Conservation (phyloP, 345 rosid species). For the Citrus inodora region DNA sequence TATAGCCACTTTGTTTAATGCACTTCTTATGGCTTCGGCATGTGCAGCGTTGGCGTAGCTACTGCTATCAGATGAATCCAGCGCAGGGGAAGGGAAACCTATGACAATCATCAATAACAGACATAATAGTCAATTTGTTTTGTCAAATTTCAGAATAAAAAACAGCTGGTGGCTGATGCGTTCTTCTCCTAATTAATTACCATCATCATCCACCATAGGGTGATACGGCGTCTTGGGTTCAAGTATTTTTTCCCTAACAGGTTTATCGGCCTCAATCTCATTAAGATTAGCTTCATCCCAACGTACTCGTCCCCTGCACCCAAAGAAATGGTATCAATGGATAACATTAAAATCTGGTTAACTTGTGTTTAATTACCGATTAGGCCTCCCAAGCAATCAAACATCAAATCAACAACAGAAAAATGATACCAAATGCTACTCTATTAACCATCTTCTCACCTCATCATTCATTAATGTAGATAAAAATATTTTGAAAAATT, state of each 20-base stretch:
- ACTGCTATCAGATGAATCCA: not conserved
- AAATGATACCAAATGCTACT: not conserved
- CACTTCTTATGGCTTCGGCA: slow-evolving; percentile 13
- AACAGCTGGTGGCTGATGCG: not conserved
- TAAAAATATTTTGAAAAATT: not conserved
- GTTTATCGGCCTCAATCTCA: slow-evolving; percentile 7
- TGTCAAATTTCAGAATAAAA: not conserved
- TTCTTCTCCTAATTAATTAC: not conserved
- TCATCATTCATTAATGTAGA: not conserved
- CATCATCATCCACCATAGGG: slow-evolving; percentile 1
- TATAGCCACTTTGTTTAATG: slow-evolving; percentile 1
- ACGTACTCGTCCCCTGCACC: not conserved
- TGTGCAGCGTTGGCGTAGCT: not conserved
- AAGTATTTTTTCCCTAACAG: not conserved
- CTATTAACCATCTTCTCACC: not conserved
- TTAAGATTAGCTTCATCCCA: slow-evolving; percentile 6
- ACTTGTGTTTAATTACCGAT: not conserved
- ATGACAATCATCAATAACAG: not conserved
- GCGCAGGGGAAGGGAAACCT: slow-evolving; percentile 3
- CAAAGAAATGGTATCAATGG: not conserved
- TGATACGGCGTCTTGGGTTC: slow-evolving; percentile 10
- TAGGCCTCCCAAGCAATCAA: not conserved
- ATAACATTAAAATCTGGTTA: not conserved
- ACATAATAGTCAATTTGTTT: not conserved
- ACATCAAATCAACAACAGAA: not conserved